phyloP scores from a whole-genome alignment of 2,329 filamentous ascomycete species.

The Fusarium multiceps region DNA sequence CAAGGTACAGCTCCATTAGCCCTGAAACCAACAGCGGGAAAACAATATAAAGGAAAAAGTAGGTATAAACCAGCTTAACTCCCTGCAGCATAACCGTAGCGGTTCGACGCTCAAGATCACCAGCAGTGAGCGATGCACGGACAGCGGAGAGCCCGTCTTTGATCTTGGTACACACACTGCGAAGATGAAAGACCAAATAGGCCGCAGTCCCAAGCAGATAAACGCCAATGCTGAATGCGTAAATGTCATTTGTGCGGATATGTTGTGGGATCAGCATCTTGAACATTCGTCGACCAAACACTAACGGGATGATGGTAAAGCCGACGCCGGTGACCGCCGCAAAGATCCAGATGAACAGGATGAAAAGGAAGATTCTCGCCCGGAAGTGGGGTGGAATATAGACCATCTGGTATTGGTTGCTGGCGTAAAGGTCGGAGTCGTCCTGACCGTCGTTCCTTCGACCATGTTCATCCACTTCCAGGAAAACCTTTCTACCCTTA shows the following conservation, averaged over 20 bases:
- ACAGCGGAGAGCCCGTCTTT: slow-evolving; percentile 46
- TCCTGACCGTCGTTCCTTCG: slow-evolving; percentile 71
- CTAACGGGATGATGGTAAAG: slow-evolving; percentile 85
- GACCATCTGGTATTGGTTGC: slow-evolving; percentile 74
- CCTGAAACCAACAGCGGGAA: slow-evolving; percentile 84
- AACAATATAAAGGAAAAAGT: slow-evolving; percentile 77
- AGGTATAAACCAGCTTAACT: slow-evolving; percentile 75
- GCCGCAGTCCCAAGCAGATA: slow-evolving; percentile 78
- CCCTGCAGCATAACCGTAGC: slow-evolving; percentile 48
- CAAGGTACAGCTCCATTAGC: slow-evolving; percentile 86
- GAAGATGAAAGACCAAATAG: slow-evolving; percentile 69
- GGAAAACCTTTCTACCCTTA: slow-evolving; percentile 83
- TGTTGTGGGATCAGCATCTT: slow-evolving; percentile 76
- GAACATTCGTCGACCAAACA: slow-evolving; percentile 85
- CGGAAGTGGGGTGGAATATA: slow-evolving; percentile 90
- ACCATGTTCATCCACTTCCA: slow-evolving; percentile 73
- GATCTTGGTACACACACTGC: slow-evolving; percentile 51
- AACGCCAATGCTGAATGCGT: slow-evolving; percentile 91
- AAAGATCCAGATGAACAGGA: slow-evolving; percentile 92
- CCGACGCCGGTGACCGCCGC: slow-evolving; percentile 87
- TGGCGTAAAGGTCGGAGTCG: slow-evolving; percentile 63
- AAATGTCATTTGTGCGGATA: slow-evolving; percentile 89
- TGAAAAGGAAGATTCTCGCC: slow-evolving; percentile 83
- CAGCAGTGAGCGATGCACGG: slow-evolving; percentile 38
- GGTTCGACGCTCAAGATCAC: slow-evolving; percentile 42